These are phyloP conservation scores for Phytophthora fragariaefolia DNA, from an alignment of 352 stramenopile species.

Conservation along the genomic window DNA sequence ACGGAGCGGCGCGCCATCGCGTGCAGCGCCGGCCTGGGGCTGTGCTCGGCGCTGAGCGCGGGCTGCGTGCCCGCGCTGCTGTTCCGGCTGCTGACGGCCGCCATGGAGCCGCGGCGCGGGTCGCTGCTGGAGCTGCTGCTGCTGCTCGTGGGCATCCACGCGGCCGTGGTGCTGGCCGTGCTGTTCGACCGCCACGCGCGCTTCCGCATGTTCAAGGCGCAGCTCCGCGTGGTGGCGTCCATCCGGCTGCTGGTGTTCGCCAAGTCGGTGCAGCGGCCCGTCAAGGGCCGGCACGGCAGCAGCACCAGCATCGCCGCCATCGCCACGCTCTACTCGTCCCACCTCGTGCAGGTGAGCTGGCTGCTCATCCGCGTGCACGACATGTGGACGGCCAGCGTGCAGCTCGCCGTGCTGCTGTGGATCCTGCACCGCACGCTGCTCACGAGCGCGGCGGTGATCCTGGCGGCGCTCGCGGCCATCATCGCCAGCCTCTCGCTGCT, in stretches of 20 bases:
- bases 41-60: constrained; percentile 26
- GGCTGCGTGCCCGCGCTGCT: constrained; percentile 40
- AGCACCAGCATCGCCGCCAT: constrained; percentile 46
- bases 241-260: constrained; percentile 48
- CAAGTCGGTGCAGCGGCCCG: constrained; percentile 41
- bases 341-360: constrained; percentile 40
- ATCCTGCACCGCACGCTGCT: constrained; percentile 40
- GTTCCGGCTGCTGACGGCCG: constrained; percentile 38
- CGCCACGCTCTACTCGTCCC: constrained; percentile 51
- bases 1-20: constrained; percentile 40
- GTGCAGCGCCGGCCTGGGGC: constrained; percentile 27
- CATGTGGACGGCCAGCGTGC: constrained; percentile 40
- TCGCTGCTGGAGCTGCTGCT: constrained; percentile 30
- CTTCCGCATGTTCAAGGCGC: constrained; percentile 43
- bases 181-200: constrained; percentile 42
- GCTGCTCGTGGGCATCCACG: constrained; percentile 42
- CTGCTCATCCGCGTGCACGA: constrained; percentile 45
- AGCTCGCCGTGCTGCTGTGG: constrained; percentile 39
- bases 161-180: constrained; percentile 34
- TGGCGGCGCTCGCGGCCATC: constrained; percentile 32
- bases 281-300: constrained; percentile 33
- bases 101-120: constrained; percentile 25
- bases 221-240: constrained; percentile 39
- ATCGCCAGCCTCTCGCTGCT: constrained; percentile 37
- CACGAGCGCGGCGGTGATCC: constrained; percentile 35